Evolutionary conservation across 371 early-diverging fungal species (phyloP).

Genomic region (Conidiobolus incongruus): DNA sequence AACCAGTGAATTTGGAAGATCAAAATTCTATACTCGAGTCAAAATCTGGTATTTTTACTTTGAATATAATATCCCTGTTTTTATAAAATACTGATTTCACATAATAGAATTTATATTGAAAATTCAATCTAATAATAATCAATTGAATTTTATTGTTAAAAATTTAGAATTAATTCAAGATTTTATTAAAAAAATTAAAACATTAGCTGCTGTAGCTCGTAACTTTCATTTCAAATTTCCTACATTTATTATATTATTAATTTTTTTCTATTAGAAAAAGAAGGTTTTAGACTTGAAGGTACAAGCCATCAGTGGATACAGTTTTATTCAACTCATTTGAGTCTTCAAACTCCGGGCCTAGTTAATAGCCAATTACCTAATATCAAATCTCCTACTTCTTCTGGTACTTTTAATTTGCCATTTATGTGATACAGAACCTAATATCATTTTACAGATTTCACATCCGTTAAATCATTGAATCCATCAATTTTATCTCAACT

Average conservation of each 20-base stretch:
- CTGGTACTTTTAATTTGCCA: too few species aligned
- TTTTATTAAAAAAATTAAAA: neutral
- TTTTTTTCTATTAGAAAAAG: slow-evolving; percentile 9
- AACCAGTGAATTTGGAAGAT: slow-evolving; percentile 12
- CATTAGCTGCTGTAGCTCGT: neutral
- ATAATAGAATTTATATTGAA: neutral
- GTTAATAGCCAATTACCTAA: too few species aligned
- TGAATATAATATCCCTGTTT: neutral
- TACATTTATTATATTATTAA: neutral
- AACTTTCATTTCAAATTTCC: neutral
- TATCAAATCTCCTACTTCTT: too few species aligned
- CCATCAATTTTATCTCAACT: neutral
- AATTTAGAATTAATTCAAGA: neutral
- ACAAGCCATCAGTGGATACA: slow-evolving; percentile 16
- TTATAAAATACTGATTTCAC: neutral
- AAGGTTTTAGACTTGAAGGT: slow-evolving; percentile 12
- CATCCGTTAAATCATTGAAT: too few species aligned
- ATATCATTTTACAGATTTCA: neutral
- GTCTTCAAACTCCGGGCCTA: too few species aligned
- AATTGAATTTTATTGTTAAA: neutral
- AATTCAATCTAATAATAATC: neutral
- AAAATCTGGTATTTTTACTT: slow-evolving; percentile 6
- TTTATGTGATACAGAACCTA: slow-evolving; percentile 1
- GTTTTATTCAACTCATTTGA: slow-evolving; percentile 13
- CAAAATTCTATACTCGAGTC: slow-evolving; percentile 6